Percentiles rank a stretch among this genome's conserved stretches.
Conservation (phyloP, 192 early-diverging fungal genomes). For the Umbelopsis isabellina region DNA sequence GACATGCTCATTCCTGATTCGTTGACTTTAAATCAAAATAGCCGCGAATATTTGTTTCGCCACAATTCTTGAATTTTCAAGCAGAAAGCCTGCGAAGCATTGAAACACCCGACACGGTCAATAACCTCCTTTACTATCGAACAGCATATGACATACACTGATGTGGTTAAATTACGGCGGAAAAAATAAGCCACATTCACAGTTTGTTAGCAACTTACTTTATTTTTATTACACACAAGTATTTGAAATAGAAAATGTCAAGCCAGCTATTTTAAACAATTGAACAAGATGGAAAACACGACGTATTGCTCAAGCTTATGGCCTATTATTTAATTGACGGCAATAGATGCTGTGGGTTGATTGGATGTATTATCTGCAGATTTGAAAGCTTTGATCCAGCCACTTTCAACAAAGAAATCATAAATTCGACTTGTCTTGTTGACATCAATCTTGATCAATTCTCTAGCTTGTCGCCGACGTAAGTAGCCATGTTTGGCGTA, state of each 20-base stretch:
- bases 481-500: conserved; percentile 75
- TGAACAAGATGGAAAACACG: not conserved
- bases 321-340: conserved; percentile 11
- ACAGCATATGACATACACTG: too few relatives aligned
- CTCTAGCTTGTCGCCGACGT: conserved; percentile 75
- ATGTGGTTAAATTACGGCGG: not conserved
- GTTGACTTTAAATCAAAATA: too few relatives aligned
- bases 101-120: too few relatives aligned
- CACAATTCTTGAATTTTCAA: too few relatives aligned
- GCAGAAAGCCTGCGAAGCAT: too few relatives aligned
- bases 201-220: conserved; percentile 1
- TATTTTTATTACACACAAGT: not conserved
- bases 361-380: conserved; percentile 2
- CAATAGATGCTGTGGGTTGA: conserved; percentile 9
- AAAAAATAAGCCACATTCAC: not conserved
- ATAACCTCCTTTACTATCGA: too few relatives aligned
- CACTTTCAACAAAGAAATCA: conserved; percentile 91
- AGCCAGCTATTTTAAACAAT: not conserved
- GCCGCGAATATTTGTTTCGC: too few relatives aligned
- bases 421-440: conserved; percentile 86
- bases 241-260: not conserved
- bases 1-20: not conserved
- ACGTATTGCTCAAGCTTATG: not conserved
- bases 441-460: conserved; percentile 91
- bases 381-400: conserved; percentile 79